Evolutionary conservation across 2,329 filamentous ascomycete genomes (phyloP).

Genomic region (Exutisphaerella laricina): DNA sequence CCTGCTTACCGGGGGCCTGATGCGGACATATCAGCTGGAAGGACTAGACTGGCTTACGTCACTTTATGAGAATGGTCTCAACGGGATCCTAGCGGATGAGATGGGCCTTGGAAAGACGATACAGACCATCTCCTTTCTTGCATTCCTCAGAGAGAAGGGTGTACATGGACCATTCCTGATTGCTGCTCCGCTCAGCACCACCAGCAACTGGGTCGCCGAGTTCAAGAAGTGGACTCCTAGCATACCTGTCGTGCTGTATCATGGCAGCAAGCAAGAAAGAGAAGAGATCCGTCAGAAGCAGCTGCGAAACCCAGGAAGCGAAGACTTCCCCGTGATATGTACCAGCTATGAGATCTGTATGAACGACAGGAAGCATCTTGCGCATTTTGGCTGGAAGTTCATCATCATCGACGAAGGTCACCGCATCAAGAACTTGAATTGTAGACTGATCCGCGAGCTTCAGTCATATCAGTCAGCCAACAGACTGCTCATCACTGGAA

Average conservation of each 20-base stretch:
- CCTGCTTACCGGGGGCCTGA: slow-evolving; percentile 77
- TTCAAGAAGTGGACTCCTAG: slow-evolving; percentile 84
- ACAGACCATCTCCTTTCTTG: slow-evolving; percentile 82
- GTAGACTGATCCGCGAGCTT: slow-evolving; percentile 81
- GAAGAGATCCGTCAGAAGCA: slow-evolving; percentile 65
- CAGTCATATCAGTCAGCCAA: slow-evolving; percentile 87
- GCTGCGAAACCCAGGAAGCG: slow-evolving; percentile 63
- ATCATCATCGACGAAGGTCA: slow-evolving; percentile 99
- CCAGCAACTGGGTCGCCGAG: slow-evolving; percentile 94
- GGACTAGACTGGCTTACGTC: slow-evolving; percentile 87
- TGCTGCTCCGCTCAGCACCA: slow-evolving; percentile 80
- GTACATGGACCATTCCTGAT: slow-evolving; percentile 87
- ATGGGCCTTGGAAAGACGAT: slow-evolving; percentile 94
- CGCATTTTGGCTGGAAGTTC: slow-evolving; percentile 88
- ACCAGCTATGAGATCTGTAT: slow-evolving; percentile 97
- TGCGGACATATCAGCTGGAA: slow-evolving; percentile 92
- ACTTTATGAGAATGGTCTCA: slow-evolving; percentile 82
- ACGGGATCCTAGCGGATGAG: slow-evolving; percentile 86
- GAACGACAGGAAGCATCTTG: slow-evolving; percentile 74
- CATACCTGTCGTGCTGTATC: slow-evolving; percentile 86
- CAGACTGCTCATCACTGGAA: slow-evolving; percentile 86
- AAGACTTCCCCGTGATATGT: slow-evolving; percentile 82
- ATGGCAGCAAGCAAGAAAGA: slow-evolving; percentile 75
- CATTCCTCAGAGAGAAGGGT: slow-evolving; percentile 80
- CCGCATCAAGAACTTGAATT: slow-evolving; percentile 94